phyloP scores from a whole-genome alignment of 2,329 filamentous ascomycete species.

The Hymenoscyphus salicellus region DNA sequence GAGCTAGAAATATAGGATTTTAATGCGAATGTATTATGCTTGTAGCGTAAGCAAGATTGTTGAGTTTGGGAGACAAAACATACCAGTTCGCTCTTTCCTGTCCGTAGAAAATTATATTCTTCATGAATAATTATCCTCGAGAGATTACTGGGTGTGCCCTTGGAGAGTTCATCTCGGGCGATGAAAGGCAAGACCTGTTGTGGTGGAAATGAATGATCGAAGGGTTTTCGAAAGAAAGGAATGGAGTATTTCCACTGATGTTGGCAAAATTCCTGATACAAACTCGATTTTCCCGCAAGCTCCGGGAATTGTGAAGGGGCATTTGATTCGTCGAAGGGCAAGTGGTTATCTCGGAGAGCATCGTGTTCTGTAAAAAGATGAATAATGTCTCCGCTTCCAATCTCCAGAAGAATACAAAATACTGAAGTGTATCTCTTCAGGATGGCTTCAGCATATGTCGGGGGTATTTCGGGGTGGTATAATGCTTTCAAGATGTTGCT shows the following conservation, averaged over 20 bases:
- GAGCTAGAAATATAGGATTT: background rate
- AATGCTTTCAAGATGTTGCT: background rate
- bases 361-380: conserved; percentile 25
- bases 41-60: background rate
- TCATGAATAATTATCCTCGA: background rate
- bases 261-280: conserved; percentile 31
- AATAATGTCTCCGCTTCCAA: conserved; percentile 19
- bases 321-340: conserved; percentile 30
- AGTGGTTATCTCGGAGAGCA: conserved; percentile 18
- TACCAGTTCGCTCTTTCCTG: background rate
- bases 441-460: conserved; percentile 5
- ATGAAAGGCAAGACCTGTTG: conserved; percentile 32
- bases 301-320: conserved; percentile 23
- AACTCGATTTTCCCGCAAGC: conserved; percentile 13
- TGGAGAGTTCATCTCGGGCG: conserved; percentile 4
- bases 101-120: background rate
- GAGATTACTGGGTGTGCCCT: background rate
- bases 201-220: conserved; percentile 24
- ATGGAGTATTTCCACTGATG: conserved; percentile 33
- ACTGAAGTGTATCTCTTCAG: conserved; percentile 7
- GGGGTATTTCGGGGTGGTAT: background rate
- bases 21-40: background rate
- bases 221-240: conserved; percentile 22
- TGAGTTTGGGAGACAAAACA: background rate
- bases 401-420: conserved; percentile 26